Base-by-base conservation (phyloP, 306 rosid species). In the Rubus parviflorus region DNA sequence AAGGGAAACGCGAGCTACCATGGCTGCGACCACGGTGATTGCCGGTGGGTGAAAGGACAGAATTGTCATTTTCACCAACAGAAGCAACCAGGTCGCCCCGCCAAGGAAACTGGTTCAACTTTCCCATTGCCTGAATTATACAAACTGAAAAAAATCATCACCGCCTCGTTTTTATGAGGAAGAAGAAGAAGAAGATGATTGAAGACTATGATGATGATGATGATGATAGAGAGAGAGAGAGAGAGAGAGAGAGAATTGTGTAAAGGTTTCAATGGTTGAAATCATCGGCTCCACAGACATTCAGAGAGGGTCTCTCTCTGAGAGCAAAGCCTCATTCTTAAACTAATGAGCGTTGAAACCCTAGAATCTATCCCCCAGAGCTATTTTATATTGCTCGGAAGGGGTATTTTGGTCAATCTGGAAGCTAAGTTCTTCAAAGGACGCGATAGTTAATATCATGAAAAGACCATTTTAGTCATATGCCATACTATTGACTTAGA, bases 241-340 rank as follows among this genome's bases (percentile, higher is more conserved):
- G 3, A 2, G 40, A 14, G 53, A 73, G 5, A 25, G 75, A 46
- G 70, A 70, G 70, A 41, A 76, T 30, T 30, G 35, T 30, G 35
- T 30, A 20, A 38, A 6, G 25, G 25, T 66, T 19, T 15, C 8
- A 41, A 7, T 25, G 4, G 20, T 16, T 52, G 73, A 83, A 76
- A 80, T 83, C 87, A 83, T 60, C 20, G 77, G 84, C 76, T 83
- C 79, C 83, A 25, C 87, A 52, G 40, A 35, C 85, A 73, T 82
- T 73, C 85, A 54, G 57, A 67, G 67, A 62, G 72, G 41, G 38
- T 20, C n/a, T 17, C 74, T 76, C 77, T 63, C 48, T 53, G 85
- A 81, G 78, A 81, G 85, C 87, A 80, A 74, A 84, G 53, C 82
- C 85, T 84, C 85, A 84, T 77, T 76, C 81, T 74, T 78, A 82